phyloP scores from a whole-genome alignment of 768 basidiomycete species.

The Tylopilus sp. region DNA sequence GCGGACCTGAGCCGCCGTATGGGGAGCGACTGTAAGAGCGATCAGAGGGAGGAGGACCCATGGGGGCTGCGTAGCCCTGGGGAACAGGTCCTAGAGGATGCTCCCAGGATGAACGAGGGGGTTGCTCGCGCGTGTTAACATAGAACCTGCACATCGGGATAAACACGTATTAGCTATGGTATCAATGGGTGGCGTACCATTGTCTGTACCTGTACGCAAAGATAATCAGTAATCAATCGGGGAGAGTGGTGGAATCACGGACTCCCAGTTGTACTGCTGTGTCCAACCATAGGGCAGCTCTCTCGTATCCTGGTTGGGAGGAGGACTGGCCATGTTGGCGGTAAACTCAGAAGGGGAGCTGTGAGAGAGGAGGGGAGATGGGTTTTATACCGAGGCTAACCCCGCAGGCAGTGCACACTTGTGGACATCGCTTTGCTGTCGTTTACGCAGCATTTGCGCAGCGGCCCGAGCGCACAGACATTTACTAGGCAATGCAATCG shows the following conservation, averaged over 20 bases:
- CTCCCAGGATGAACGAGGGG: slow-evolving; percentile 65
- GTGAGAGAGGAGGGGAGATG: slow-evolving; percentile 24
- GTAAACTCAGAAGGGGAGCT: slow-evolving; percentile 3
- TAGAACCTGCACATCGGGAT: slow-evolving; percentile 57
- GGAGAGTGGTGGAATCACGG: slow-evolving; percentile 25
- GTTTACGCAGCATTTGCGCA: slow-evolving; percentile 22
- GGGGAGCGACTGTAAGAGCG: slow-evolving; percentile 31
- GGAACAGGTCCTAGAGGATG: slow-evolving; percentile 57
- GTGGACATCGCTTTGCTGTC: slow-evolving; percentile 34
- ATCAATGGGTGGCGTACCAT: slow-evolving; percentile 45
- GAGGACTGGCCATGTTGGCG: slow-evolving; percentile 42
- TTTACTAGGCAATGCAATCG: slow-evolving; percentile 1
- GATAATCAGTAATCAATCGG: slow-evolving; percentile 25
- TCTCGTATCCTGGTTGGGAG: slow-evolving; percentile 53
- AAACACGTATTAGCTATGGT: neutral
- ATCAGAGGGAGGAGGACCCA: slow-evolving; percentile 46
- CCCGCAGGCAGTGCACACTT: slow-evolving; percentile 18
- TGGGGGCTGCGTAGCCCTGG: slow-evolving; percentile 34
- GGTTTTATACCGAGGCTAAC: slow-evolving; percentile 21
- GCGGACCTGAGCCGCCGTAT: slow-evolving; percentile 21
- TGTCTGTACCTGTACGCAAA: slow-evolving; percentile 50
- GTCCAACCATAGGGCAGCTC: slow-evolving; percentile 67
- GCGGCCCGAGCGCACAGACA: slow-evolving; percentile 13
- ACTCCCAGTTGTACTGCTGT: slow-evolving; percentile 66
- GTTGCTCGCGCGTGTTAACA: slow-evolving; percentile 60